phyloP scores from a whole-genome alignment of 2,329 filamentous ascomycete genomes.

The Diaporthe ilicicola region DNA sequence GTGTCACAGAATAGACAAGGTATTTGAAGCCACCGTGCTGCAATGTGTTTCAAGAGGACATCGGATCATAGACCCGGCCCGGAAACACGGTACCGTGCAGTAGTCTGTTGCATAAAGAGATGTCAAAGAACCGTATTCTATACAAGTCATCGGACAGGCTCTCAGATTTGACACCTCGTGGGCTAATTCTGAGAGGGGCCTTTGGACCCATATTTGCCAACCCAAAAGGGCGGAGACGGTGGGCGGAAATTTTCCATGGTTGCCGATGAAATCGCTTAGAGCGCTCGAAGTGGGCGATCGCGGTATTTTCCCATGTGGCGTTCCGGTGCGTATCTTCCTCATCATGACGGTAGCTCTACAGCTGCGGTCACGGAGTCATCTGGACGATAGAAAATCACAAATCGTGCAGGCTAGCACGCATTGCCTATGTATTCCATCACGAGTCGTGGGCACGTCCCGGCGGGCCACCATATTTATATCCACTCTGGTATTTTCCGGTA shows the following conservation, averaged over 20 bases:
- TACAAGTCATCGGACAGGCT: too few species aligned
- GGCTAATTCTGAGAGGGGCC: background rate
- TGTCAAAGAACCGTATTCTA: background rate
- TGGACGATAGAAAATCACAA: background rate
- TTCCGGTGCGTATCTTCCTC: too few species aligned
- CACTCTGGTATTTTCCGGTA: background rate
- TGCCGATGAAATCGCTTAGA: background rate
- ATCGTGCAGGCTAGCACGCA: background rate
- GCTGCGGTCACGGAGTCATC: background rate
- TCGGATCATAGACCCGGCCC: background rate
- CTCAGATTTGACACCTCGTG: background rate
- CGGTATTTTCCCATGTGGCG: background rate
- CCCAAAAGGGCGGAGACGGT: background rate
- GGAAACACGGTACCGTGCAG: background rate
- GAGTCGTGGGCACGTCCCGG: background rate
- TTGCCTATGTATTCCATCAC: background rate
- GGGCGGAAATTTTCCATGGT: background rate
- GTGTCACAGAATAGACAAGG: background rate
- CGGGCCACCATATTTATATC: background rate
- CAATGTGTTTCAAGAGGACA: background rate
- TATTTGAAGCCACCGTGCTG: background rate
- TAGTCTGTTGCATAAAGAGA: background rate
- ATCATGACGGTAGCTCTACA: too few species aligned
- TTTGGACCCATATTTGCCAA: background rate
- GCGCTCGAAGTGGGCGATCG: background rate